Conservation (phyloP, 2,329 filamentous ascomycete genomes). For the Lanzia echinophila region DNA sequence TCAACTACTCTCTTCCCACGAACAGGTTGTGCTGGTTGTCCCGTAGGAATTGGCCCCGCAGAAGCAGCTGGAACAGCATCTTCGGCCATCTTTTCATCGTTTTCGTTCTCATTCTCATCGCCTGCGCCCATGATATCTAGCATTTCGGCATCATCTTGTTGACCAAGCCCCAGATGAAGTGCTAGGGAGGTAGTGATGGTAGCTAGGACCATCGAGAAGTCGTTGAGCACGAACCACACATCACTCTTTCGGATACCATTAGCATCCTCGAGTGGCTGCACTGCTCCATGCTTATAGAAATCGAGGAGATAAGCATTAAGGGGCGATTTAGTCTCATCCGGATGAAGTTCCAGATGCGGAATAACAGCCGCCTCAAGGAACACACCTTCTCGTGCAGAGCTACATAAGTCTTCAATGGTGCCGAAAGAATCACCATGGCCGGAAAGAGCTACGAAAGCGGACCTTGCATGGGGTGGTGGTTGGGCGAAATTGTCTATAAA, state of each 20-base stretch:
- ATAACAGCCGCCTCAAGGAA: slow-evolving; percentile 71
- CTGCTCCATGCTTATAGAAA: slow-evolving; percentile 69
- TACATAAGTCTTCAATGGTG: slow-evolving; percentile 61
- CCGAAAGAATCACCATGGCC: slow-evolving; percentile 58
- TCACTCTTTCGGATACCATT: slow-evolving; percentile 62
- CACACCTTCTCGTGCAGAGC: slow-evolving; percentile 57
- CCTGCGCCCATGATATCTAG: slow-evolving; percentile 41
- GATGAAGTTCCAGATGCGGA: slow-evolving; percentile 58
- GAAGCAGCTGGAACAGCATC: slow-evolving; percentile 14
- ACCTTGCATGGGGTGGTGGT: slow-evolving; percentile 46
- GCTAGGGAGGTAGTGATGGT: slow-evolving; percentile 63
- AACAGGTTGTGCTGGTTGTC: slow-evolving; percentile 9
- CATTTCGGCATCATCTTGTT: slow-evolving; percentile 41
- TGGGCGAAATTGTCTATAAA: slow-evolving; percentile 17
- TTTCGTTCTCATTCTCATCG: slow-evolving; percentile 40
- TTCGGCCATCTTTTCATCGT: slow-evolving; percentile 30
- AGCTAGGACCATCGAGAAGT: slow-evolving; percentile 57
- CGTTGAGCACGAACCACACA: slow-evolving; percentile 66
- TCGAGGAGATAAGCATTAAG: slow-evolving; percentile 67
- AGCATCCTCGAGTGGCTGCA: slow-evolving; percentile 50
- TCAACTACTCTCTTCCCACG: slow-evolving; percentile 38
- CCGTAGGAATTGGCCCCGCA: neutral
- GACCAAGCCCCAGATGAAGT: slow-evolving; percentile 48
- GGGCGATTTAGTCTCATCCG: slow-evolving; percentile 43
- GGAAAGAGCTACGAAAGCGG: slow-evolving; percentile 65